These are phyloP conservation scores for Starmerella vaccinii DNA, from an alignment of 805 yeast genomes.

Conservation along the genomic window DNA sequence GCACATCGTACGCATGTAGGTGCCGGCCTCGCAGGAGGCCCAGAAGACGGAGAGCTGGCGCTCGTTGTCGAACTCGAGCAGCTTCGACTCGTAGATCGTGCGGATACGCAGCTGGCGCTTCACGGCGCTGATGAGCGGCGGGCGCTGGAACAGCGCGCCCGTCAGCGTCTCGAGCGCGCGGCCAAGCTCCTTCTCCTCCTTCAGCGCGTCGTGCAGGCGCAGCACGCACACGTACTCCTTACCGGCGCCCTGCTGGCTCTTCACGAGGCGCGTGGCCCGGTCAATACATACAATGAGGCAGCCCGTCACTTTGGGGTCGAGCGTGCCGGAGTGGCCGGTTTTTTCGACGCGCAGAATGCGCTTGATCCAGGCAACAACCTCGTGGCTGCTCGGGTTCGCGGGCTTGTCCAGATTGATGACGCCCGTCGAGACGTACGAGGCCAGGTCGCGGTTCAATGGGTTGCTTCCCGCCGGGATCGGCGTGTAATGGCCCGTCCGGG, in stretches of 20 bases:
- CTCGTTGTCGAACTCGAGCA: conserved; percentile 93
- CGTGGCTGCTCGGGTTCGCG: conserved; percentile 96
- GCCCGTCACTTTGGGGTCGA: conserved; percentile 98
- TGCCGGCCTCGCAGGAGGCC: conserved; percentile 99
- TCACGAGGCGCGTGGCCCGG: conserved; percentile 94
- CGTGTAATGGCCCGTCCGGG: conserved; percentile 93
- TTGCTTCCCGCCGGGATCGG: conserved; percentile 94
- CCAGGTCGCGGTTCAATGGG: conserved; percentile 88
- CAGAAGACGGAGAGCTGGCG: conserved; percentile 96
- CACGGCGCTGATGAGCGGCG: conserved; percentile 97
- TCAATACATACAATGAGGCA: conserved; percentile 97
- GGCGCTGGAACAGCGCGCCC: conserved; percentile 98
- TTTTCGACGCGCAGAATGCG: conserved; percentile 90
- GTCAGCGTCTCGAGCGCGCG: conserved; percentile 87
- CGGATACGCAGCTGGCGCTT: conserved; percentile 98
- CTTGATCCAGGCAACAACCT: conserved; percentile 98
- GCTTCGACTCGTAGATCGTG: conserved; percentile 91
- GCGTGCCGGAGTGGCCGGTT: conserved; percentile 98
- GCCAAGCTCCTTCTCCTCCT: conserved; percentile 80
- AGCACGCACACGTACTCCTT: conserved; percentile 98
- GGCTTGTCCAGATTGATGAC: conserved; percentile 97
- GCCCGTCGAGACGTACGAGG: conserved; percentile 84
- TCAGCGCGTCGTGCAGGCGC: conserved; percentile 85
- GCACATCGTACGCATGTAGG: conserved; percentile 98
- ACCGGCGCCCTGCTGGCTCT: conserved; percentile 99